Percentiles rank a stretch among this genome's conserved stretches.
Evolutionary conservation across 2,329 filamentous ascomycete species (phyloP).

Genomic region (Microcyclosporella mali): DNA sequence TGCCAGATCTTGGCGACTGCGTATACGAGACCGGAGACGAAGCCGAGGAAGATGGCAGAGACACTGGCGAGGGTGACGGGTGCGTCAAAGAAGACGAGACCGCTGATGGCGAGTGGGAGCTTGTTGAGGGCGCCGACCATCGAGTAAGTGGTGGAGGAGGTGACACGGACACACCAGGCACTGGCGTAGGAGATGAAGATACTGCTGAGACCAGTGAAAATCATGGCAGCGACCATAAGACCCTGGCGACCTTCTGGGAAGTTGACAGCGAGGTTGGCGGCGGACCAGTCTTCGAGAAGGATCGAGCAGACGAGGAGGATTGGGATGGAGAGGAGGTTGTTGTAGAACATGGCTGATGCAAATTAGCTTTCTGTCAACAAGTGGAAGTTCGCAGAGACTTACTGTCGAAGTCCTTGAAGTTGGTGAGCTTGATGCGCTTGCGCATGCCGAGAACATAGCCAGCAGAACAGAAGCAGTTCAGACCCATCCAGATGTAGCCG

Average conservation of each 20-base stretch:
- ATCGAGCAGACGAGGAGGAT: constrained; percentile 78
- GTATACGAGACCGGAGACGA: constrained; percentile 88
- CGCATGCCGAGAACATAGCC: constrained; percentile 88
- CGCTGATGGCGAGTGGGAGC: constrained; percentile 86
- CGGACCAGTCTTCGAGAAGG: constrained; percentile 86
- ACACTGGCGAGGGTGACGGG: constrained; percentile 89
- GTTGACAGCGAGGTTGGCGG: constrained; percentile 73
- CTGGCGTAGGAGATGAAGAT: constrained; percentile 99
- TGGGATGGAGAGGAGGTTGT: constrained; percentile 94
- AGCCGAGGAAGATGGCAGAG: constrained; percentile 84
- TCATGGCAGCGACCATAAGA: constrained; percentile 72
- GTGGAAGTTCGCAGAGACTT: constrained; percentile 42
- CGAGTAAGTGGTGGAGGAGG: constrained; percentile 94
- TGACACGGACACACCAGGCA: constrained; percentile 96
- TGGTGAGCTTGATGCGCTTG: constrained; percentile 98
- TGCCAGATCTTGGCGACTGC: constrained; percentile 80
- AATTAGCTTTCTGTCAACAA: constrained; percentile 3
- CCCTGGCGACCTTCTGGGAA: constrained; percentile 80
- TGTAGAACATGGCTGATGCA: constrained; percentile 91
- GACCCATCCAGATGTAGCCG: constrained; percentile 94
- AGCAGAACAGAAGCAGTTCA: constrained; percentile 93
- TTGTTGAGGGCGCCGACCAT: constrained; percentile 99
- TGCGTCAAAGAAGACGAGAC: constrained; percentile 90
- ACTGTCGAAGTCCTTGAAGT: constrained; percentile 99
- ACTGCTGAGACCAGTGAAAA: constrained; percentile 85